Evolutionary conservation across 345 rosid species (phyloP), one percentile per base, ranked within the genome.

Genomic region (Atalantia buxifolia): DNA sequence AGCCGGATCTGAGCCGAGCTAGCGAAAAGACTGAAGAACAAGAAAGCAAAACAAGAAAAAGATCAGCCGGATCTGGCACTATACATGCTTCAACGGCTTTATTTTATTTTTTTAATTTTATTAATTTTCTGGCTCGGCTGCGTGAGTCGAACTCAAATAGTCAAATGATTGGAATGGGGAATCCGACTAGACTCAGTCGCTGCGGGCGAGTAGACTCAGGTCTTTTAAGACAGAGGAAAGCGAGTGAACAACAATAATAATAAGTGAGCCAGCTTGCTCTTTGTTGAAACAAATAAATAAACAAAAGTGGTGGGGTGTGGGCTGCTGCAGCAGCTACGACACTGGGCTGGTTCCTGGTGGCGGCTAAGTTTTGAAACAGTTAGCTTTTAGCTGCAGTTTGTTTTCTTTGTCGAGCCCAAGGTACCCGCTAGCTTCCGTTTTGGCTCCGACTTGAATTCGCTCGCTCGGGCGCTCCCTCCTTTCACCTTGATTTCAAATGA

Each of bases 1-100:
- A 81, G 91, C 87, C 87, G 85, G 89, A 92, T 89, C 93, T 83
- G 80, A 88, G 95, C 92, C 89, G 92, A 86, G 84, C 78, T 36
- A 77, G 69, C 21, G 56, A 61, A 35, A 76, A 16, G 56, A 21
- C 36, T 16, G 28, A 1, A 48, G 19, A 40, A 35, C 45, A 40
- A 12, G 55, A 28, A 33, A 53, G 6, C 40, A 35, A 55, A 18
- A 22, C 53, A 10, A 35, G 78, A 66, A 53, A 19, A 55, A 45
- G 80, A 67, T 71, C 78, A 82, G 86, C 85, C 80, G 81, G 66
- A 75, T 64, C 69, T 50, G 30, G 16, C 55, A 82, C 1, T 13
- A 12, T 45, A 73, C 76, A 28, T 25, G 21, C 33, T 66, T 66
- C 76, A 83, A 59, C 80, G 74, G 77, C 80, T 64, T 48, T 5